A percentile compares a stretch with the other conserved stretches of the same genome.
These are phyloP conservation scores for Meira miltonrushii DNA, from an alignment of 1,284 basidiomycete genomes.

Conservation along the genomic window DNA sequence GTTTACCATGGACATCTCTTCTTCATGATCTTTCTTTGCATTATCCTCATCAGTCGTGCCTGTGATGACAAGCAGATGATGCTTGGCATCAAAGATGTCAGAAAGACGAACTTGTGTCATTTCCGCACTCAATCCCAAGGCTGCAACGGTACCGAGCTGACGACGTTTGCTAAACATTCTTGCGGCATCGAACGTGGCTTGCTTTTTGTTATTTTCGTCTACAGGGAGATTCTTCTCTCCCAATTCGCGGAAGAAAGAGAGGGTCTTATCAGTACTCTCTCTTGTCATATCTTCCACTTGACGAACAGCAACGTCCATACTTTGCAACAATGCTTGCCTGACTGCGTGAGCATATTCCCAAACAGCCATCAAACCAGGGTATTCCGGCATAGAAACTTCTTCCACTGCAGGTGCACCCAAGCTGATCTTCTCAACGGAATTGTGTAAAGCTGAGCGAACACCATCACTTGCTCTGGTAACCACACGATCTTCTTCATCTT, in stretches of 20 bases:
- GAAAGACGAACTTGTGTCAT: constrained; percentile 56
- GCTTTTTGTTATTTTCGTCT: constrained; percentile 23
- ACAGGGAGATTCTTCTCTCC: constrained; percentile 74
- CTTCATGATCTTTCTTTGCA: constrained; percentile 4
- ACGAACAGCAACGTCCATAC: constrained; percentile 75
- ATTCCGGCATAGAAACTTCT: constrained; percentile 60
- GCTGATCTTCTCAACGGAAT: constrained; percentile 72
- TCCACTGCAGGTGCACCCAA: constrained; percentile 57
- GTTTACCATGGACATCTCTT: constrained; percentile 11
- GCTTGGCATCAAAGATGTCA: constrained; percentile 83
- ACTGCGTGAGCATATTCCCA: constrained; percentile 88
- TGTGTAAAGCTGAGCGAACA: constrained; percentile 56
- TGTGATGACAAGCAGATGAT: constrained; percentile 54
- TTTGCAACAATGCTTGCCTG: constrained; percentile 69
- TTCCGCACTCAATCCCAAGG: constrained; percentile 38
- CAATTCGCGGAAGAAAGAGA: constrained; percentile 64
- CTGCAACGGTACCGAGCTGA: constrained; percentile 39
- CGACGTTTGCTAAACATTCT: constrained; percentile 79
- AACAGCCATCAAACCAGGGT: constrained; percentile 77
- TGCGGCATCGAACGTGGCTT: constrained; percentile 82
- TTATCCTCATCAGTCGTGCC: constrained; percentile 14
- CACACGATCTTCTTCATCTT: constrained; percentile 72
- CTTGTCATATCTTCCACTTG: constrained; percentile 81
- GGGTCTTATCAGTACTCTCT: constrained; percentile 64
- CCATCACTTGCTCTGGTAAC: constrained; percentile 61